A percentile compares a stretch with the other conserved stretches of the same genome.
phyloP scores from a whole-genome alignment of 2,329 filamentous ascomycete species.

The Sarocladiaceae sp. region DNA sequence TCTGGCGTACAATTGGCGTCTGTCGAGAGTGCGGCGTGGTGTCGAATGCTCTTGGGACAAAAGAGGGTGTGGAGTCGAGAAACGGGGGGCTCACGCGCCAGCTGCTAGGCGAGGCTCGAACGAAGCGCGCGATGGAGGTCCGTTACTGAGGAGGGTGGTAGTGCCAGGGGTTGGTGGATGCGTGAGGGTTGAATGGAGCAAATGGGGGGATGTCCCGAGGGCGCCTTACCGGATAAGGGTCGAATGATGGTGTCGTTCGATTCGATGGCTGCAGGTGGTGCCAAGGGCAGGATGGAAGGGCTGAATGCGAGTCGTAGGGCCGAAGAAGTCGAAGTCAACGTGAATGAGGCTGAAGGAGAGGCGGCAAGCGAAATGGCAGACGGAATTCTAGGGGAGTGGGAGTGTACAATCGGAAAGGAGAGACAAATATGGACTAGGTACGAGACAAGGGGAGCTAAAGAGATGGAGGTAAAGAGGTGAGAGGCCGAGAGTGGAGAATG shows the following conservation, averaged over 20 bases:
- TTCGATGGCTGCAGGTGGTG: not conserved
- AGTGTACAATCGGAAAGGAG: not conserved
- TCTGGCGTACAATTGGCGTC: not conserved
- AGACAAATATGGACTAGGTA: not conserved
- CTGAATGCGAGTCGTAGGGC: not conserved
- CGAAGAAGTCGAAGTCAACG: not conserved
- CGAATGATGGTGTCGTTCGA: not conserved
- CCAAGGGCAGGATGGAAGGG: not conserved
- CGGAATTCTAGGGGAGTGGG: not conserved
- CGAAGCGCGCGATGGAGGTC: not conserved
- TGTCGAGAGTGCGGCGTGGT: not conserved
- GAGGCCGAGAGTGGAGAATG: not conserved
- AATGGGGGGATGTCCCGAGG: constrained; percentile 6
- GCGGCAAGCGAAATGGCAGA: not conserved
- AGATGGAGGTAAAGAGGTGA: not conserved
- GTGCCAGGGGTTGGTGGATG: not conserved
- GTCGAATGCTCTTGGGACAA: not conserved
- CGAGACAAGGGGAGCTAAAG: too few species aligned
- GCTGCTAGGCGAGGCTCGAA: not conserved
- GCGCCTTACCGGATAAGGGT: not conserved
- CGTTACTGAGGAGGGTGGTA: too few species aligned
- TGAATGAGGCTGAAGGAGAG: not conserved
- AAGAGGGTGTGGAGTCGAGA: constrained; percentile 1
- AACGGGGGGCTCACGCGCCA: not conserved
- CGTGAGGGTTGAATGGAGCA: not conserved